Evolutionary conservation across 495 filamentous ascomycete genomes (phyloP).

Genomic region (Aspergillus sclerotioniger): DNA sequence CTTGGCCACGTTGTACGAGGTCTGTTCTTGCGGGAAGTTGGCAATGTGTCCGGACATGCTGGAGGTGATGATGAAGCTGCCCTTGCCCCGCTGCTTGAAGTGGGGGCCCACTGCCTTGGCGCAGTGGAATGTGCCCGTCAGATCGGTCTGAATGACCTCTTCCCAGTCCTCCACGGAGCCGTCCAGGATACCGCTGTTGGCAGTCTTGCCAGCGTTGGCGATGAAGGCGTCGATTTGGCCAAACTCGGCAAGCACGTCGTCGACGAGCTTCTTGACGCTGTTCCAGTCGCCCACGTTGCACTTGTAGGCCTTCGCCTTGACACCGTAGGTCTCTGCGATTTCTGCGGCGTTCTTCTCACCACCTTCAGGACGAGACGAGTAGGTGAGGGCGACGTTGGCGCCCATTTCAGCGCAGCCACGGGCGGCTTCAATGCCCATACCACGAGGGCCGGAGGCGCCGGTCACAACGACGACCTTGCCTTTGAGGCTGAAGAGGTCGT

Average conservation of each 20-base stretch:
- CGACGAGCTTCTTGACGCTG: conserved; percentile 49
- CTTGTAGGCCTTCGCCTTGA: conserved; percentile 69
- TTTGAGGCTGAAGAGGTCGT: conserved; percentile 68
- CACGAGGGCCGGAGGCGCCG: conserved; percentile 64
- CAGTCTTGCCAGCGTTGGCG: conserved; percentile 67
- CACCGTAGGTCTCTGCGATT: conserved; percentile 55
- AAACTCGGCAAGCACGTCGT: conserved; percentile 57
- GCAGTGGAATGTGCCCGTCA: conserved; percentile 67
- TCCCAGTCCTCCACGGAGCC: conserved; percentile 63
- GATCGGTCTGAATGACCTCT: conserved; percentile 64
- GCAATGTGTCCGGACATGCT: conserved; percentile 72
- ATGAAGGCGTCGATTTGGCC: conserved; percentile 66
- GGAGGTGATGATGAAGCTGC: conserved; percentile 62
- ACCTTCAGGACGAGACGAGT: conserved; percentile 57
- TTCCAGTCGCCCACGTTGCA: conserved; percentile 51
- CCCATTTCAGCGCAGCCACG: conserved; percentile 72
- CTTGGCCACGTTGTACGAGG: conserved; percentile 79
- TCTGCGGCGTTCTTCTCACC: conserved; percentile 66
- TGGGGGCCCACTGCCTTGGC: conserved; percentile 63
- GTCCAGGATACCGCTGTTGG: conserved; percentile 60
- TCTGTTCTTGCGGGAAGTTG: conserved; percentile 78
- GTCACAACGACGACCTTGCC: conserved; percentile 72
- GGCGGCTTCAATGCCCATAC: conserved; percentile 73
- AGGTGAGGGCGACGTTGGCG: conserved; percentile 67
- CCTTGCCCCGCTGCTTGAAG: conserved; percentile 60